Evolutionary conservation across 208 protist species (phyloP).

Genomic region (Leishmania major): DNA sequence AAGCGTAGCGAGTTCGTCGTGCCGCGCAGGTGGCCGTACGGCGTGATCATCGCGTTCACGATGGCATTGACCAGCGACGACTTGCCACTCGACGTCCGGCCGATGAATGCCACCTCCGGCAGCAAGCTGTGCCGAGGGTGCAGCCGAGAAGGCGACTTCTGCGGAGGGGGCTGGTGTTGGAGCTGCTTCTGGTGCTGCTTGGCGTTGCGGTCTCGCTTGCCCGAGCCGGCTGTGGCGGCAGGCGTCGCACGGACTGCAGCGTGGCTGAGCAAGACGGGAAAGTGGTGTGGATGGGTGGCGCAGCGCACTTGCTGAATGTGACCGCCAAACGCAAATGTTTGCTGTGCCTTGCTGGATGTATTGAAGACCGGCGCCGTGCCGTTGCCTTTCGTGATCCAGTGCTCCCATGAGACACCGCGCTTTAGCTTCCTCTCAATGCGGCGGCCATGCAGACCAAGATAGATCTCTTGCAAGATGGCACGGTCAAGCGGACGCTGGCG

Average conservation of each 20-base stretch:
- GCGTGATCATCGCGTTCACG: slow-evolving; percentile 80
- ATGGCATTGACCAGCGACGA: slow-evolving; percentile 88
- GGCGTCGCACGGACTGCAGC: not conserved
- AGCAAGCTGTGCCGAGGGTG: slow-evolving; percentile 34
- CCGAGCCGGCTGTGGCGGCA: not conserved
- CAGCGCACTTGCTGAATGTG: slow-evolving; percentile 46
- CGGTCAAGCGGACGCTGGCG: slow-evolving; percentile 78
- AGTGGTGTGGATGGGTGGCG: slow-evolving; percentile 70
- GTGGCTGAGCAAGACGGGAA: slow-evolving; percentile 47
- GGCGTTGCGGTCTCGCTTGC: not conserved
- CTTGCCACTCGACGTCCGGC: slow-evolving; percentile 84
- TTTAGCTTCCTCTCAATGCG: slow-evolving; percentile 86
- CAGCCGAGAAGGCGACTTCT: not conserved
- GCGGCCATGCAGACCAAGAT: slow-evolving; percentile 78
- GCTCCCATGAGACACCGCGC: slow-evolving; percentile 86
- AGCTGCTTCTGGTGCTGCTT: not conserved
- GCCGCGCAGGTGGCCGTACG: slow-evolving; percentile 85
- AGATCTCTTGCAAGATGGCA: slow-evolving; percentile 92
- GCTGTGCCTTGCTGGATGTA: slow-evolving; percentile 78
- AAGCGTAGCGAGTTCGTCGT: slow-evolving; percentile 82
- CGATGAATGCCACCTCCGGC: slow-evolving; percentile 88
- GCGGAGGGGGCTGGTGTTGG: not conserved
- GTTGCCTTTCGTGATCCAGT: slow-evolving; percentile 92
- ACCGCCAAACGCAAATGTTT: slow-evolving; percentile 89
- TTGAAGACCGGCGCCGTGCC: slow-evolving; percentile 87